phyloP scores from a whole-genome alignment of 2,329 filamentous ascomycete species.

The Fusarium coffeatum region DNA sequence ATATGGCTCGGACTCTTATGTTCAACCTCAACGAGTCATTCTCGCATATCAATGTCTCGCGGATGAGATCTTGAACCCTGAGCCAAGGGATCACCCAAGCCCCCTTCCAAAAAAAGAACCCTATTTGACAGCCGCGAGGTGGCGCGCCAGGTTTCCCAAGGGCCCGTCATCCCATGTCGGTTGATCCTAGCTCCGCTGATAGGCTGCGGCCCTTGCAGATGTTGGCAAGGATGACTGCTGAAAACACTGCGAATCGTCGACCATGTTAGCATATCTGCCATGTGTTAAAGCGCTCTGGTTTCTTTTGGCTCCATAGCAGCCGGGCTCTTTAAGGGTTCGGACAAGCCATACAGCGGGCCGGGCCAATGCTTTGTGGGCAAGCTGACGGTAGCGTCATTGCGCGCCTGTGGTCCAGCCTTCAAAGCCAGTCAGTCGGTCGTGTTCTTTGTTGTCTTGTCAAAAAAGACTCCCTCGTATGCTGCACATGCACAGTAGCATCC shows the following conservation, averaged over 20 bases:
- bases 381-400: constrained; percentile 40
- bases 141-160: constrained; percentile 36
- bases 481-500: constrained; percentile 31
- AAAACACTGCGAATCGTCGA: constrained; percentile 35
- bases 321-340: constrained; percentile 22
- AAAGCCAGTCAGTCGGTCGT: constrained; percentile 28
- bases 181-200: constrained; percentile 40
- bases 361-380: constrained; percentile 38
- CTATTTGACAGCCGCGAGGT: constrained; percentile 34
- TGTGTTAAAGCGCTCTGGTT: constrained; percentile 32
- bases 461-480: constrained; percentile 37
- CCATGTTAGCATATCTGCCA: constrained; percentile 34
- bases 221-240: constrained; percentile 40
- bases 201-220: constrained; percentile 47
- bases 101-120: constrained; percentile 37
- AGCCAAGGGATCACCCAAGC: constrained; percentile 20
- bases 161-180: constrained; percentile 34
- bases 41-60: background rate
- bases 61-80: constrained; percentile 31
- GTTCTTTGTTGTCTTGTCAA: constrained; percentile 40
- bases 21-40: constrained; percentile 1
- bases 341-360: constrained; percentile 32
- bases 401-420: constrained; percentile 31
- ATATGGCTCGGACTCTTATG: background rate
- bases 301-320: constrained; percentile 31